These are phyloP conservation scores for Diatrype stigma DNA, from an alignment of 2,329 filamentous ascomycete species.

Conservation along the genomic window DNA sequence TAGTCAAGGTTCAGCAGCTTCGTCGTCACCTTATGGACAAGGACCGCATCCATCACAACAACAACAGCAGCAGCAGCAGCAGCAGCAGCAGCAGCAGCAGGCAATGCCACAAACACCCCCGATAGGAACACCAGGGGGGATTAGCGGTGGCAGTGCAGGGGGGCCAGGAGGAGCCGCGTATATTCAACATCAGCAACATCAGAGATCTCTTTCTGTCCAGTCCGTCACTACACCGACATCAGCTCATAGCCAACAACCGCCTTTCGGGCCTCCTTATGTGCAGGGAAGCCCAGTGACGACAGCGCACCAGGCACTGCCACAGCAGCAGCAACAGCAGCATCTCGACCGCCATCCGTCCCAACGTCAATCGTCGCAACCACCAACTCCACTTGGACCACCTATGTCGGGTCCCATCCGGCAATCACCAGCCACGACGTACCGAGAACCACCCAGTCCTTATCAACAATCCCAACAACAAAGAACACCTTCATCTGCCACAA, in stretches of 20 bases:
- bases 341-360: slow-evolving; percentile 29
- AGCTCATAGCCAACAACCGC: slow-evolving; percentile 52
- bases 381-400: slow-evolving; percentile 50
- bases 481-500: slow-evolving; percentile 26
- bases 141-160: neutral
- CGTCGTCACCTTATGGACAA: slow-evolving; percentile 33
- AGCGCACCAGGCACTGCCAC: slow-evolving; percentile 36
- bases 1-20: slow-evolving; percentile 16
- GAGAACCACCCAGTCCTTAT: slow-evolving; percentile 57
- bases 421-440: slow-evolving; percentile 37
- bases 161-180: slow-evolving; percentile 14
- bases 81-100: slow-evolving; percentile 24
- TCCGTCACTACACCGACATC: slow-evolving; percentile 60
- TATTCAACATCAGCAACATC: slow-evolving; percentile 32
- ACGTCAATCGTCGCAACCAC: slow-evolving; percentile 51
- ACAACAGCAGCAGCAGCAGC: too few relatives aligned
- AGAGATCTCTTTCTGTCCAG: slow-evolving; percentile 54
- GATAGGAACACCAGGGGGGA: slow-evolving; percentile 38
- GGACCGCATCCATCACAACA: too few relatives aligned
- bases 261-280: slow-evolving; percentile 45
- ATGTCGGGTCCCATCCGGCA: slow-evolving; percentile 39
- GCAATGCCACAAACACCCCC: slow-evolving; percentile 47
- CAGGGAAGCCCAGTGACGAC: slow-evolving; percentile 51
- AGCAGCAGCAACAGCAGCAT: slow-evolving; percentile 26
- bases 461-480: slow-evolving; percentile 59